Percentiles rank a stretch among this genome's conserved stretches.
phyloP scores from a whole-genome alignment of 768 basidiomycete genomes.

The Pisolithus albus region DNA sequence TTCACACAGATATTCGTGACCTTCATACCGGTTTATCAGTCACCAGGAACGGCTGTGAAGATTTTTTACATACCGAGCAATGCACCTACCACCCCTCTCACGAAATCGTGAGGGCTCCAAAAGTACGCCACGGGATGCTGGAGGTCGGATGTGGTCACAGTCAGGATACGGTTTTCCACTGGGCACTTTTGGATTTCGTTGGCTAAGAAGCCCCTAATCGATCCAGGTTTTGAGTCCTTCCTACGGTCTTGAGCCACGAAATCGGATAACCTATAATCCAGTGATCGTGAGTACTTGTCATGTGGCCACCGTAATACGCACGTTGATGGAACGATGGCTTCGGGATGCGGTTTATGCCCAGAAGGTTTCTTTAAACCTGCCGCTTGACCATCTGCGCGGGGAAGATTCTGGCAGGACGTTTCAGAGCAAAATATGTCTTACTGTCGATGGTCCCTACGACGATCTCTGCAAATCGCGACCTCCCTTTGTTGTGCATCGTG shows the following conservation, averaged over 20 bases:
- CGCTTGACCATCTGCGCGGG: too few species aligned
- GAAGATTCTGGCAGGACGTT: too few species aligned
- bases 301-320: not conserved
- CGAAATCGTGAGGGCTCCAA: conserved; percentile 15
- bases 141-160: conserved; percentile 1
- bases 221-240: not conserved
- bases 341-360: not conserved
- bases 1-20: conserved; percentile 10
- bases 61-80: conserved; percentile 6
- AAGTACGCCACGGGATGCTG: conserved; percentile 11
- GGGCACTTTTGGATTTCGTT: not conserved
- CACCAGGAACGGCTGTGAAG: not conserved
- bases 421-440: too few species aligned
- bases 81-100: conserved; percentile 10
- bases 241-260: not conserved
- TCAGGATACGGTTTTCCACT: conserved; percentile 5
- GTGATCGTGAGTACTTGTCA: not conserved
- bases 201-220: conserved; percentile 4
- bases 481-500: too few species aligned
- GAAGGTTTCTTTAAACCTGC: too few species aligned
- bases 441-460: too few species aligned
- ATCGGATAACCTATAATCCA: not conserved
- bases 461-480: too few species aligned
- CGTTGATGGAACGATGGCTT: not conserved
- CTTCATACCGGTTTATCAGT: conserved; percentile 2